Evolutionary conservation across 164 flowering plant species (phyloP).

Genomic region (Chimonanthus salicifolius): DNA sequence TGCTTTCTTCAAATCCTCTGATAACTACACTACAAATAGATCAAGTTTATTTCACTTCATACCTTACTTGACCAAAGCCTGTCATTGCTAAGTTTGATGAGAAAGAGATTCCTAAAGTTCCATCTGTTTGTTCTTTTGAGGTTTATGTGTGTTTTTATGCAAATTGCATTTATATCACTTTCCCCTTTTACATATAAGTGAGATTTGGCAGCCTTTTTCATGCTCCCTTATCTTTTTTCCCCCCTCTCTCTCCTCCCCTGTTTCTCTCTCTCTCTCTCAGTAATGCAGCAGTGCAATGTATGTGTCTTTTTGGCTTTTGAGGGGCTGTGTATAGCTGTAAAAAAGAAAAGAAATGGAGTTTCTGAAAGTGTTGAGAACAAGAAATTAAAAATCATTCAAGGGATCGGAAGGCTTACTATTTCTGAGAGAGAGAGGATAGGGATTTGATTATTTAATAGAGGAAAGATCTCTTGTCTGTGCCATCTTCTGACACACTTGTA

Average conservation of each 20-base stretch:
- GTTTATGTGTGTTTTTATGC: not conserved
- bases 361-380: not conserved
- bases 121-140: not conserved
- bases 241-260: no score
- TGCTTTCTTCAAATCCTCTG: not conserved
- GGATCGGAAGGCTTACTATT: not conserved
- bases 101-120: not conserved
- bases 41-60: not conserved
- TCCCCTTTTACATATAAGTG: not conserved
- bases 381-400: not conserved
- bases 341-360: constrained; percentile 1
- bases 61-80: not conserved
- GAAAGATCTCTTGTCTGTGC: constrained; percentile 5
- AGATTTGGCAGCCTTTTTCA: not conserved
- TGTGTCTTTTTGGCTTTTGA: constrained; percentile 3
- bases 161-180: not conserved
- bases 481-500: constrained; percentile 2
- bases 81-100: not conserved
- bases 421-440: constrained; percentile 1
- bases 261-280: not conserved
- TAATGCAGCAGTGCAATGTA: not conserved
- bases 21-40: not conserved
- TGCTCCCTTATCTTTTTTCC: not conserved
- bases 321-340: not conserved
- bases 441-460: not conserved